Evolutionary conservation across 768 basidiomycete genomes (phyloP).

Genomic region (Tricholoma bakamatsutake): DNA sequence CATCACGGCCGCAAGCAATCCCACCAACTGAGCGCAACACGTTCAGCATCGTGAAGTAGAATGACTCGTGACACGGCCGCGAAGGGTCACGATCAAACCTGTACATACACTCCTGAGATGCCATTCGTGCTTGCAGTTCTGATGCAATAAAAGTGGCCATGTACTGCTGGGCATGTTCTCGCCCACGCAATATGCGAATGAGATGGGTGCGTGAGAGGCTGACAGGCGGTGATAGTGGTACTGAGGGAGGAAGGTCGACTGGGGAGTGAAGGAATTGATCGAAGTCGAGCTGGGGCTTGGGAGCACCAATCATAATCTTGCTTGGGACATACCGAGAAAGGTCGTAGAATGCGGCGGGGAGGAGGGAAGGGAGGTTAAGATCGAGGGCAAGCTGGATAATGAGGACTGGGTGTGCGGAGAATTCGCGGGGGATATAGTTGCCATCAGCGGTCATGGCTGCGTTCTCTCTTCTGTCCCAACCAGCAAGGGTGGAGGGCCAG

Average conservation of each 20-base stretch:
- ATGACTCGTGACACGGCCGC: slow-evolving; percentile 55
- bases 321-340: slow-evolving; percentile 68
- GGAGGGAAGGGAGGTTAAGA: slow-evolving; percentile 47
- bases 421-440: slow-evolving; percentile 53
- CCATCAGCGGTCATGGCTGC: slow-evolving; percentile 43
- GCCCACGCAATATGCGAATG: slow-evolving; percentile 48
- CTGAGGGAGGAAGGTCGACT: slow-evolving; percentile 14
- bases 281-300: slow-evolving; percentile 25
- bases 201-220: slow-evolving; percentile 17
- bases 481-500: slow-evolving; percentile 62
- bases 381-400: slow-evolving; percentile 67
- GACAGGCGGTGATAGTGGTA: slow-evolving; percentile 10
- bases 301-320: slow-evolving; percentile 54
- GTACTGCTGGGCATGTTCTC: slow-evolving; percentile 59
- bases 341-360: slow-evolving; percentile 73
- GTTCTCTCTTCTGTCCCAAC: slow-evolving; percentile 66
- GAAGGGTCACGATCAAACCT: slow-evolving; percentile 27
- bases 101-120: slow-evolving; percentile 46
- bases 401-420: slow-evolving; percentile 61
- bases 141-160: slow-evolving; percentile 54
- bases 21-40: slow-evolving; percentile 65
- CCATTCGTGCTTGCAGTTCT: slow-evolving; percentile 44
- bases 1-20: slow-evolving; percentile 66
- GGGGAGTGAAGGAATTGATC: slow-evolving; percentile 17
- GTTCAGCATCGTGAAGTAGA: slow-evolving; percentile 74